These are phyloP conservation scores for Saccharomyces hybrid DNA, from an alignment of 1,139 yeast species.

Conservation along the genomic window DNA sequence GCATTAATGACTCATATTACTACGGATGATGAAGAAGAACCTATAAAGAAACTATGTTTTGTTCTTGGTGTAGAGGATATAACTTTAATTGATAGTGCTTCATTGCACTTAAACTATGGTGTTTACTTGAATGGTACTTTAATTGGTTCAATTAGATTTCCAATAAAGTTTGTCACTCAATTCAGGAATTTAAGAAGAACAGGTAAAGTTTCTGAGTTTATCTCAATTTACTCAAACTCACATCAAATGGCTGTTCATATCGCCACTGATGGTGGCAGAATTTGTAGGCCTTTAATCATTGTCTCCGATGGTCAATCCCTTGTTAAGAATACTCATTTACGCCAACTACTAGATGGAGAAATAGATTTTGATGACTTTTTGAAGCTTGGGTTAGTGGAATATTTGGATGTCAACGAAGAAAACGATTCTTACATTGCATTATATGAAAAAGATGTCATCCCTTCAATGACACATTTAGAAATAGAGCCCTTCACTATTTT, in stretches of 20 bases:
- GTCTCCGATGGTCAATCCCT: conserved; percentile 63
- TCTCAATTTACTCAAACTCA: conserved; percentile 79
- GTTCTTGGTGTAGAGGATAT: conserved; percentile 87
- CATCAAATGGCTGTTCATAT: conserved; percentile 92
- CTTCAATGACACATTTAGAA: conserved; percentile 77
- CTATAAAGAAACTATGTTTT: conserved; percentile 68
- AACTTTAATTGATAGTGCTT: conserved; percentile 71
- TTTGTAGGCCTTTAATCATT: conserved; percentile 92
- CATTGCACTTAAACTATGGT: conserved; percentile 75
- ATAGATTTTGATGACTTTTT: conserved; percentile 87
- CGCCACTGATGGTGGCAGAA: conserved; percentile 98
- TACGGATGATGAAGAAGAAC: conserved; percentile 93
- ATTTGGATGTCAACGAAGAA: conserved; percentile 94
- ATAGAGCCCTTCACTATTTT: conserved; percentile 93
- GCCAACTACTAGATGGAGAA: conserved; percentile 53
- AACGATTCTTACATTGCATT: conserved; percentile 90
- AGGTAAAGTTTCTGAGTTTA: conserved; percentile 82
- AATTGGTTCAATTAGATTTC: conserved; percentile 81
- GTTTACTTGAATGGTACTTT: conserved; percentile 90
- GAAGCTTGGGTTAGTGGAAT: conserved; percentile 80
- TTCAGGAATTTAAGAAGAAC: conserved; percentile 77
- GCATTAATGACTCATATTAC: conserved; percentile 98
- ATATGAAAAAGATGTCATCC: conserved; percentile 58
- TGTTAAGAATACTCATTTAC: conserved; percentile 65
- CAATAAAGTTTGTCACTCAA: conserved; percentile 66